phyloP scores from a whole-genome alignment of 345 rosid genomes.

The Lenwebbia sp. region DNA sequence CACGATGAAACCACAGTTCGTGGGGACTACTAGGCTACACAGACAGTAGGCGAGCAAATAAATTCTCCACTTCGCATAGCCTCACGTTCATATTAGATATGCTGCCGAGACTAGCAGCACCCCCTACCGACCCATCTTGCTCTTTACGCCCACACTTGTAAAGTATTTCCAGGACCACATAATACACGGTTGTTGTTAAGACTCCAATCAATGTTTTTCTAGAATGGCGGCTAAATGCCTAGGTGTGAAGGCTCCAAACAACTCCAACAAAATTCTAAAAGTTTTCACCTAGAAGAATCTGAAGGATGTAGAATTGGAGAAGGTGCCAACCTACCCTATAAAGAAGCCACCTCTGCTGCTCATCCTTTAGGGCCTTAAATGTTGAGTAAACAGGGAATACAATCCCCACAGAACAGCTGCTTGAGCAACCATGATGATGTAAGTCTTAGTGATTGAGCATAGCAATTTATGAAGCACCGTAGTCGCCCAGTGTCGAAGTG shows the following conservation, averaged over 20 bases:
- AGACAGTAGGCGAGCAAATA: background rate
- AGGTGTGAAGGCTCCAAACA: background rate
- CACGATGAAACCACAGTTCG: background rate
- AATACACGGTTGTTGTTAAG: background rate
- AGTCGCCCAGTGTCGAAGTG: background rate
- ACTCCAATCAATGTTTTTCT: background rate
- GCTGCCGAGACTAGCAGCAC: background rate
- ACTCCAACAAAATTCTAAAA: background rate
- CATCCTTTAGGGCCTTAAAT: constrained; percentile 72
- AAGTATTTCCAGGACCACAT: background rate
- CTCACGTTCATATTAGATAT: background rate
- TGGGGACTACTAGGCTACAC: background rate
- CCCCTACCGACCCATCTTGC: background rate
- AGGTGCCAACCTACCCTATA: constrained; percentile 71
- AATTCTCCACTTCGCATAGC: background rate
- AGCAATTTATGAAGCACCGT: background rate
- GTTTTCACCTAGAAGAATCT: background rate
- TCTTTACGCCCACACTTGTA: background rate
- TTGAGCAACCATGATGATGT: background rate
- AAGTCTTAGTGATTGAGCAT: background rate
- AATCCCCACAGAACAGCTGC: constrained; percentile 70
- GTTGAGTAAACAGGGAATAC: constrained; percentile 84
- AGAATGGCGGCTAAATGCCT: background rate
- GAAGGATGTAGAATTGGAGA: background rate
- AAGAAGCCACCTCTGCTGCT: constrained; percentile 57